Evolutionary conservation across 257 asterid species (phyloP).

Genomic region (Solanum neorickii): DNA sequence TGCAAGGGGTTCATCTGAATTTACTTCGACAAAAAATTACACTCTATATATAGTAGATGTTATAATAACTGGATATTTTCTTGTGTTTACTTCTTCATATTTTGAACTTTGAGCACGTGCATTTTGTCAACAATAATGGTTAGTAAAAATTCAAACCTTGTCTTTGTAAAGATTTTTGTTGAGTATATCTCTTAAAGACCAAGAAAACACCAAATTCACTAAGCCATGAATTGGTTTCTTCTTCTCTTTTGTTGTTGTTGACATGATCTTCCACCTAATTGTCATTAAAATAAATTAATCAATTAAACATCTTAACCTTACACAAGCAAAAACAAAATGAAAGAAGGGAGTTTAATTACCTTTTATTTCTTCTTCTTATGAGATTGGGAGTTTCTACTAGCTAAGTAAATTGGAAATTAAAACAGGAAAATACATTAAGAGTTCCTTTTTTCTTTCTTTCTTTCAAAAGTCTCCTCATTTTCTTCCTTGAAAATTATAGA

Average conservation of each 20-base stretch:
- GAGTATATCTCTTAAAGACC: conserved; percentile 30
- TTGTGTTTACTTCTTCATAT: too few relatives aligned
- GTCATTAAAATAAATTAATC: neutral
- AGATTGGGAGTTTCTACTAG: neutral
- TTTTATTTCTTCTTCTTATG: neutral
- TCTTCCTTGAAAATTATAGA: neutral
- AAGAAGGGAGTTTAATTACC: neutral
- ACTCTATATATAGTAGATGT: neutral
- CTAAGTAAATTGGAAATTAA: too few relatives aligned
- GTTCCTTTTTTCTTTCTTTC: neutral
- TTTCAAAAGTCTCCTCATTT: neutral
- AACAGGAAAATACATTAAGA: neutral
- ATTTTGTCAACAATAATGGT: neutral
- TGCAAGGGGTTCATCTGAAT: neutral
- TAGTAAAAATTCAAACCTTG: conserved; percentile 7
- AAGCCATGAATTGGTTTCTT: neutral
- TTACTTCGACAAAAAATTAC: neutral
- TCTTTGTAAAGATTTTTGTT: conserved; percentile 26
- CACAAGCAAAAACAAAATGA: neutral
- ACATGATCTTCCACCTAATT: neutral
- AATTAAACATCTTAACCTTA: neutral
- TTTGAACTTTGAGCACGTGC: neutral
- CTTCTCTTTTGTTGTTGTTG: neutral
- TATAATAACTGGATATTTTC: accelerated
- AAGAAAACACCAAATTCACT: conserved; percentile 21